Evolutionary conservation across 768 basidiomycete species (phyloP).

Genomic region (Pulveroboletus sp.): DNA sequence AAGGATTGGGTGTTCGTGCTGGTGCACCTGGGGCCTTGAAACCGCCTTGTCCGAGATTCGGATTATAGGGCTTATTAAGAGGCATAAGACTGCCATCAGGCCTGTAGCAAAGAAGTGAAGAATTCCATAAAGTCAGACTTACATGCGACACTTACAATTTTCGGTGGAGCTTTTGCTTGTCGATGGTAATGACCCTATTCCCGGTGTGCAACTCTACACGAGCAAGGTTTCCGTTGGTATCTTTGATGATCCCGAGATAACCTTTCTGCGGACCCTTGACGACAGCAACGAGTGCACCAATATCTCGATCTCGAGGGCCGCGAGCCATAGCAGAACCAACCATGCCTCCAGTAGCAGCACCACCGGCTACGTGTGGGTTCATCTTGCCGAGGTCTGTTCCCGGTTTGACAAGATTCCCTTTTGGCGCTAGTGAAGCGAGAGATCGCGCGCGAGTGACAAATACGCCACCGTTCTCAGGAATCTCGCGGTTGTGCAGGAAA

Average conservation of each 20-base stretch:
- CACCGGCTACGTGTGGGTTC: slow-evolving; percentile 69
- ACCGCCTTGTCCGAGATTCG: slow-evolving; percentile 15
- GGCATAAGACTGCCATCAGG: slow-evolving; percentile 53
- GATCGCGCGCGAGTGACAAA: slow-evolving; percentile 88
- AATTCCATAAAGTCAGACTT: background rate
- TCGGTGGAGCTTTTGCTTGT: slow-evolving; percentile 71
- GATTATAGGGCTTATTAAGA: slow-evolving; percentile 39
- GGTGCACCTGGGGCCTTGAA: slow-evolving; percentile 39
- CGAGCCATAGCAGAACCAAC: slow-evolving; percentile 79
- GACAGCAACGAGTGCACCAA: slow-evolving; percentile 74
- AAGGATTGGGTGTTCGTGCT: slow-evolving; percentile 44
- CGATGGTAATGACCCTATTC: slow-evolving; percentile 85
- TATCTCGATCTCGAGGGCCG: slow-evolving; percentile 77
- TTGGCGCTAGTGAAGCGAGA: slow-evolving; percentile 81
- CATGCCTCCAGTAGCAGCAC: slow-evolving; percentile 65
- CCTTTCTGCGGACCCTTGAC: slow-evolving; percentile 89
- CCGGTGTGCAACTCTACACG: slow-evolving; percentile 89
- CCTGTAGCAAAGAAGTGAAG: slow-evolving; percentile 33
- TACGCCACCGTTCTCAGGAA: slow-evolving; percentile 87
- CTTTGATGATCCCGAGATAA: slow-evolving; percentile 88
- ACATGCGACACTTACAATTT: slow-evolving; percentile 53
- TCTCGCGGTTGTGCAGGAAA: slow-evolving; percentile 91
- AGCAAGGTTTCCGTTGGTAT: slow-evolving; percentile 82
- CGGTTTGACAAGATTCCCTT: slow-evolving; percentile 65
- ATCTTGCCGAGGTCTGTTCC: slow-evolving; percentile 82